Base-by-base conservation (phyloP, 306 rosid genomes). In the Adenanthera pavonina region DNA sequence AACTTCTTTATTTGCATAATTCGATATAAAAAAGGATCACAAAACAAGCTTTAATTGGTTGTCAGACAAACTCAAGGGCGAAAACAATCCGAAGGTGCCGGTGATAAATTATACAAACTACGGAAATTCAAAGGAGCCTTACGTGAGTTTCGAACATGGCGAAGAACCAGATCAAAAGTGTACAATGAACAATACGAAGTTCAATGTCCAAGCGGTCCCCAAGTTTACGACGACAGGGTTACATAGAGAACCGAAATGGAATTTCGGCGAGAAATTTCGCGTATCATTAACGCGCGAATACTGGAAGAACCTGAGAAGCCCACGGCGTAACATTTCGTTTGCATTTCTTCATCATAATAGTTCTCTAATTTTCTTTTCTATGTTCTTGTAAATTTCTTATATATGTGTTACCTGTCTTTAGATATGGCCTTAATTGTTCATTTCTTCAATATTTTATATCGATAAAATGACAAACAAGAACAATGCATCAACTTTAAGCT, bases 111-210 rank as follows among this genome's bases (percentile, higher is more conserved):
- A 59, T 2, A 47, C 66, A 66, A 53, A 78, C 52, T 48, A 16
- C 10, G 61, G 30, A 19, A 57, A 20, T 8, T 57, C 65, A 10
- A 20, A 8, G 67, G 68, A 76, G 16, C 65, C 94, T 86, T 89
- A 94, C 97, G 85, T 92, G 97, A 80, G 95, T 94, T 86, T 94
- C 97, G 79, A 94, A 94, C 98, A 94, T 92, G 89, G 76, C 84
- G 86, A 89, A n/a, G 84, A 71, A 74, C 84, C 78, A 83, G 78
- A 86, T 30, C 54, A 62, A 72, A 54, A 14, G 52, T 44, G 17
- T 3, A 74, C 47, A 77, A 20, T 81, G 75, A 44, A 59, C 81
- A 76, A 69, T 44, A 49, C 40, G 30, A 76, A 16, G 59, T 52
- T 64, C 8, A 70, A 46, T 25, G 80, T 33, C 74, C 80, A 84